Evolutionary conservation across 352 stramenopile genomes (phyloP).

Genomic region (Phytophthora parvispora): DNA sequence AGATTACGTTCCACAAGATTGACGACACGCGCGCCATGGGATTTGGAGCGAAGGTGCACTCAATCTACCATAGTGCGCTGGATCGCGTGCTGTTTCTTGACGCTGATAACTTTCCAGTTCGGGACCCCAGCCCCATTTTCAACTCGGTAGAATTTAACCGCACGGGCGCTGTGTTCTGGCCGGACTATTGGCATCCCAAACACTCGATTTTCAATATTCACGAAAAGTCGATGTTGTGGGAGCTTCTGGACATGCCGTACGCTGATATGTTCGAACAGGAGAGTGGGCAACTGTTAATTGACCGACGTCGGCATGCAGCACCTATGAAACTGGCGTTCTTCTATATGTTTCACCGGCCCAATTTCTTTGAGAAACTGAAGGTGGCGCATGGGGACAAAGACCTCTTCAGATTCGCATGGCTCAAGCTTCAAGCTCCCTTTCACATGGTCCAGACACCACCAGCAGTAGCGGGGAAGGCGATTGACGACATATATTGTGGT

Average conservation of each 20-base stretch:
- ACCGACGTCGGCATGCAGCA: conserved; percentile 36
- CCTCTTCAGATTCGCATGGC: conserved; percentile 69
- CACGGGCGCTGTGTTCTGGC: conserved; percentile 69
- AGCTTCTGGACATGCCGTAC: conserved; percentile 51
- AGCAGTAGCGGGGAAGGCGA: conserved; percentile 40
- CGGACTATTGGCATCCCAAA: conserved; percentile 69
- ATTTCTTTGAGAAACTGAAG: conserved; percentile 40
- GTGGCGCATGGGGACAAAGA: conserved; percentile 71
- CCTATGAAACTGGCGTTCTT: conserved; percentile 47
- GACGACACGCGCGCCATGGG: conserved; percentile 34
- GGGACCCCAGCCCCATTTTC: conserved; percentile 63
- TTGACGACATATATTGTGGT: conserved; percentile 51
- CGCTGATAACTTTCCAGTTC: conserved; percentile 60
- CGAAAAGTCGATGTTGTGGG: conserved; percentile 57
- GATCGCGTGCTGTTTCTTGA: conserved; percentile 66
- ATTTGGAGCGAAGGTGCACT: conserved; percentile 63
- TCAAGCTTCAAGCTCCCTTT: conserved; percentile 51
- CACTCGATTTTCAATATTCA: conserved; percentile 75
- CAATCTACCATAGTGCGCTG: conserved; percentile 50
- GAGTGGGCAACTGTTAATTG: conserved; percentile 63
- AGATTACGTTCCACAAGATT: conserved; percentile 35
- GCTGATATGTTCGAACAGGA: conserved; percentile 77
- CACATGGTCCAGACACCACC: conserved; percentile 63
- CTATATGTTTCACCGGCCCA: conserved; percentile 55
- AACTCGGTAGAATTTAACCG: conserved; percentile 33